Percentiles rank a stretch among this genome's conserved stretches.
Conservation (phyloP, 2,329 filamentous ascomycete genomes). For the Aspergillus phoenicis region DNA sequence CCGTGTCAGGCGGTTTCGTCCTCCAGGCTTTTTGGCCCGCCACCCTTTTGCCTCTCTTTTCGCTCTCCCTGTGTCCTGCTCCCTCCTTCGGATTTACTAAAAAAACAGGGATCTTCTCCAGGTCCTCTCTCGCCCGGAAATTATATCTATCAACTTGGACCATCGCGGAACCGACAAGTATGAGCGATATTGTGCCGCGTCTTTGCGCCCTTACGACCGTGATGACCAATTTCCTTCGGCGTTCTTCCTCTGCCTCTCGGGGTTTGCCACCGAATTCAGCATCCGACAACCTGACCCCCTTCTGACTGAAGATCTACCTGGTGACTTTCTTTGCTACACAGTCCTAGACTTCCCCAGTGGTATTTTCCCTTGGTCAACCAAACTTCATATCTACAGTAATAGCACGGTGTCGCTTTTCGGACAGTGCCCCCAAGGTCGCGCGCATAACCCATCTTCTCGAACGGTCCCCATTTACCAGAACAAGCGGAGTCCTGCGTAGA, state of each 20-base stretch:
- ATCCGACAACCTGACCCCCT: constrained; percentile 2
- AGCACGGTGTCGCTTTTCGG: background rate
- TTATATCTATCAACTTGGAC: background rate
- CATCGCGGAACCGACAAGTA: background rate
- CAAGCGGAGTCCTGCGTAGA: constrained; percentile 16
- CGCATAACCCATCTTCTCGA: background rate
- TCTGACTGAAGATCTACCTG: background rate
- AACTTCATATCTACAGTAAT: background rate
- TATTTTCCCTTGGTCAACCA: background rate
- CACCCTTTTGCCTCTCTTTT: constrained; percentile 5
- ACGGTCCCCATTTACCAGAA: constrained; percentile 9
- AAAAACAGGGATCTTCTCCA: background rate
- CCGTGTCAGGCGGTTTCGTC: constrained; percentile 10
- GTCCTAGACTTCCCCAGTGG: background rate
- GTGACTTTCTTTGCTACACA: background rate
- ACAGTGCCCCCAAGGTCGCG: background rate
- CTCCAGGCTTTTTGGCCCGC: constrained; percentile 12
- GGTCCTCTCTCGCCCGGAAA: background rate
- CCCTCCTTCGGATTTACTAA: background rate
- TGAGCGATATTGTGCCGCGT: background rate
- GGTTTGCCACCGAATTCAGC: constrained; percentile 2
- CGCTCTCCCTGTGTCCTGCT: background rate
- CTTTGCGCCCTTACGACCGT: background rate
- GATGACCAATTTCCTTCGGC: background rate
- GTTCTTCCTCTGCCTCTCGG: background rate